Conservation (phyloP, 2,329 filamentous ascomycete genomes). For the Ciborinia camelliae region DNA sequence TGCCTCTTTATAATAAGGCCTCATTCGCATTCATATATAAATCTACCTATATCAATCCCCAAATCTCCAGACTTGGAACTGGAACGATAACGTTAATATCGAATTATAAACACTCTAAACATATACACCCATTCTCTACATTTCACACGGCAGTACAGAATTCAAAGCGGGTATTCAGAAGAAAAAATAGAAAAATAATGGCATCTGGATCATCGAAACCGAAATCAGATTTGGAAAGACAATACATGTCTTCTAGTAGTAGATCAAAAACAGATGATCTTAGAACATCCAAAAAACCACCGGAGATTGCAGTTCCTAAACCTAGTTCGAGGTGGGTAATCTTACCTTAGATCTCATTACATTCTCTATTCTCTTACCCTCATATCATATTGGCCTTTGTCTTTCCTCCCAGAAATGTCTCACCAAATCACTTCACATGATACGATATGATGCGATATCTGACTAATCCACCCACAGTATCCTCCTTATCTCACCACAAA, state of each 20-base stretch:
- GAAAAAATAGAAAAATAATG: too few species aligned
- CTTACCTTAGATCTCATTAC: background rate
- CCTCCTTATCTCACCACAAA: conserved; percentile 77
- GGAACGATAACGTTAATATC: background rate
- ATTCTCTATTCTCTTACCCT: background rate
- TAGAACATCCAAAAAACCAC: conserved; percentile 28
- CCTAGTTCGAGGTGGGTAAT: conserved; percentile 59
- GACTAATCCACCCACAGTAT: conserved; percentile 52
- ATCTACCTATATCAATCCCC: background rate
- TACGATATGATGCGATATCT: too few species aligned
- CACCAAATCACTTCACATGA: too few species aligned
- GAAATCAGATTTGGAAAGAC: conserved; percentile 28
- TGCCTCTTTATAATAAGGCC: background rate
- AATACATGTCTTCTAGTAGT: conserved; percentile 34
- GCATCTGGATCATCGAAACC: conserved; percentile 8
- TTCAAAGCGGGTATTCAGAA: too few species aligned
- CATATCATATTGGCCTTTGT: too few species aligned
- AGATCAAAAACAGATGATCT: conserved; percentile 14
- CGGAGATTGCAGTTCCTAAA: conserved; percentile 48
- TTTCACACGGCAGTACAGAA: too few species aligned
- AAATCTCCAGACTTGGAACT: background rate
- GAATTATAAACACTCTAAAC: background rate
- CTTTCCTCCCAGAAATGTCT: conserved; percentile 10
- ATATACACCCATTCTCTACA: too few species aligned
- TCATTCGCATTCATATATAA: background rate